Conservation (phyloP, 495 filamentous ascomycete species). For the Corynascus novoguineensis region DNA sequence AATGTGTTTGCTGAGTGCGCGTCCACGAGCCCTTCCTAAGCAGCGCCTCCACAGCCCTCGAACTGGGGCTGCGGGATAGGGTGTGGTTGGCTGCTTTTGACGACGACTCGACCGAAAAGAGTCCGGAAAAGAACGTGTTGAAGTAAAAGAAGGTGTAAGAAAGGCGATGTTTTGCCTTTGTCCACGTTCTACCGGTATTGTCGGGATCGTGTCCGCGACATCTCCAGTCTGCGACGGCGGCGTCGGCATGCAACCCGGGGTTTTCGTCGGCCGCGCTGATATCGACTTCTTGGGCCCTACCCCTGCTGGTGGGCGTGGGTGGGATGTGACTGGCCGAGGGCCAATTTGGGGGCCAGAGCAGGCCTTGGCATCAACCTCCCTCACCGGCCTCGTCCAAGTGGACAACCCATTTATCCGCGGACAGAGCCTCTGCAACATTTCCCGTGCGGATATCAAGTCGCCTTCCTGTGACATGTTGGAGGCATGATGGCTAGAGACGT, state of each 20-base stretch:
- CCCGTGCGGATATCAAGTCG: neutral
- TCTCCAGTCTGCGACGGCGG: neutral
- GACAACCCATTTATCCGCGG: constrained; percentile 6
- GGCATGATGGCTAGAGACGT: neutral
- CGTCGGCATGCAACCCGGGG: neutral
- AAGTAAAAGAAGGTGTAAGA: neutral
- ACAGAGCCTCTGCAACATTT: neutral
- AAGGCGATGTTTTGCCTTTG: neutral
- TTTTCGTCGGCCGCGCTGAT: neutral
- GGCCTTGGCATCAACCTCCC: neutral
- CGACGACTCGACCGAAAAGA: neutral
- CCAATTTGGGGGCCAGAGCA: neutral
- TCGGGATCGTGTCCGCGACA: neutral
- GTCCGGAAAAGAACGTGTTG: neutral
- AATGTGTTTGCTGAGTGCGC: neutral
- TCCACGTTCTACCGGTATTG: neutral
- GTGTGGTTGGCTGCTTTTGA: too few relatives aligned
- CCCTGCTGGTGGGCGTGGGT: neutral
- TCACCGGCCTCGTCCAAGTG: neutral
- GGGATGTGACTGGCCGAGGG: neutral
- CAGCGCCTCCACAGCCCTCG: too few relatives aligned
- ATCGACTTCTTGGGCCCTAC: neutral
- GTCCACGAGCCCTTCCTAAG: too few relatives aligned
- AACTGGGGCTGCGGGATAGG: too few relatives aligned
- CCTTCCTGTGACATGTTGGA: neutral